Conservation (phyloP, 140 eudicot genomes). For the Oenanthe javanica region DNA sequence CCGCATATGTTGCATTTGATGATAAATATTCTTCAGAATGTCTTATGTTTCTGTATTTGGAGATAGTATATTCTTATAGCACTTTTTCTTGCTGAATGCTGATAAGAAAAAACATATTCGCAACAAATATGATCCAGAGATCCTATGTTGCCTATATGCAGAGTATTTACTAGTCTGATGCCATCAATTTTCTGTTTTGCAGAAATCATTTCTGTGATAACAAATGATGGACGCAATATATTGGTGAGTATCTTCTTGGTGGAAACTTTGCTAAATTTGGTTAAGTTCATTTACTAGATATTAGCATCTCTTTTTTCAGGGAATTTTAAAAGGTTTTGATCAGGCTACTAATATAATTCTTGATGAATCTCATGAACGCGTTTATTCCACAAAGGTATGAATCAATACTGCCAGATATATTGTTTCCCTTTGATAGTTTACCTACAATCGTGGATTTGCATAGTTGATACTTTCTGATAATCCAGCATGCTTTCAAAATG, state of each 20-base stretch:
- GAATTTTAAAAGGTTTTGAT: slow-evolving; percentile 74
- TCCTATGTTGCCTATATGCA: background rate
- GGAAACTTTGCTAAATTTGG: background rate
- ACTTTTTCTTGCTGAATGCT: background rate
- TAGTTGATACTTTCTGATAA: background rate
- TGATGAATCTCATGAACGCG: slow-evolving; percentile 95
- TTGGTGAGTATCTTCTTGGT: slow-evolving; percentile 50
- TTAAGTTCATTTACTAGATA: background rate
- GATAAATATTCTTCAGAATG: background rate
- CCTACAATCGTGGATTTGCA: background rate
- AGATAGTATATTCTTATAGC: background rate
- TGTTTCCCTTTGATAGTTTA: background rate
- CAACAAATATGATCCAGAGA: background rate
- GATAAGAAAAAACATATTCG: background rate
- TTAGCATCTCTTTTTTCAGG: slow-evolving; percentile 37
- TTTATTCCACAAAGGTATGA: slow-evolving; percentile 82
- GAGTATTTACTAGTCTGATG: background rate
- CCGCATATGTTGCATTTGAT: background rate
- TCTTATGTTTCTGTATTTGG: background rate
- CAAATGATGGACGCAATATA: slow-evolving; percentile 89
- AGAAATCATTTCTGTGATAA: slow-evolving; percentile 78
- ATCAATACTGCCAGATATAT: background rate
- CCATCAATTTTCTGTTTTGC: slow-evolving; percentile 5
- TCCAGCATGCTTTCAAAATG: background rate
- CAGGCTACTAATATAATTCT: slow-evolving; percentile 93